Percentiles rank a stretch among this genome's conserved stretches.
Conservation (phyloP, 345 rosid species). For the Durio zibethinus region DNA sequence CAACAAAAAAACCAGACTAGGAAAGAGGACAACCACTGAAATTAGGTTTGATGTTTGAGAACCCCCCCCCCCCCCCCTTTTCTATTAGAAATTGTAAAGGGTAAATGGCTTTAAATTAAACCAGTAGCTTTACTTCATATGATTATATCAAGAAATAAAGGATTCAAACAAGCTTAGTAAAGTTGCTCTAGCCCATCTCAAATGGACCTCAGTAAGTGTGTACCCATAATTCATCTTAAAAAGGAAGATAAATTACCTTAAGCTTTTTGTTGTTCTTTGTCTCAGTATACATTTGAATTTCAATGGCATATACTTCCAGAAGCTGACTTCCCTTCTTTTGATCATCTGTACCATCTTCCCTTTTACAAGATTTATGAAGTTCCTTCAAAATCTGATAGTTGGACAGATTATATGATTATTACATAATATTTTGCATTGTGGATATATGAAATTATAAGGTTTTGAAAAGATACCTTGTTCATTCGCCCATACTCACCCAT, state of each 20-base stretch:
- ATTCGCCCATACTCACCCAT: constrained; percentile 97
- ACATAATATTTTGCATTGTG: neutral
- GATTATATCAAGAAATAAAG: neutral
- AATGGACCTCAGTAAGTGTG: neutral
- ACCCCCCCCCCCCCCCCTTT: neutral
- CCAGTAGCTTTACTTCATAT: neutral
- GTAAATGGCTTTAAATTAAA: neutral
- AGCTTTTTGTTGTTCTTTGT: constrained; percentile 98
- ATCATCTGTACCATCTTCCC: constrained; percentile 97
- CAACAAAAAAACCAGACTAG: neutral
- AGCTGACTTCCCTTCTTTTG: constrained; percentile 99
- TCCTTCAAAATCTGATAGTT: constrained; percentile 77
- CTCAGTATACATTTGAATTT: constrained; percentile 96
- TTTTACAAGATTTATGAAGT: constrained; percentile 94
- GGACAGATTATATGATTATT: neutral
- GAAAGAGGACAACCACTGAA: neutral
- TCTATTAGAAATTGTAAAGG: neutral
- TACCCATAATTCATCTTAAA: neutral
- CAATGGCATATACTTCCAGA: constrained; percentile 96
- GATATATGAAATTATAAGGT: neutral
- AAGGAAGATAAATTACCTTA: constrained; percentile 44
- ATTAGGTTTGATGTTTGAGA: neutral
- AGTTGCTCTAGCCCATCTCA: neutral
- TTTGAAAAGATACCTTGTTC: constrained; percentile 63
- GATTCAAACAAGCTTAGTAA: neutral